Evolutionary conservation across 768 basidiomycete species (phyloP), one percentile per base, ranked within the genome.

Genomic region (Rhodosporidiobolus odoratus): DNA sequence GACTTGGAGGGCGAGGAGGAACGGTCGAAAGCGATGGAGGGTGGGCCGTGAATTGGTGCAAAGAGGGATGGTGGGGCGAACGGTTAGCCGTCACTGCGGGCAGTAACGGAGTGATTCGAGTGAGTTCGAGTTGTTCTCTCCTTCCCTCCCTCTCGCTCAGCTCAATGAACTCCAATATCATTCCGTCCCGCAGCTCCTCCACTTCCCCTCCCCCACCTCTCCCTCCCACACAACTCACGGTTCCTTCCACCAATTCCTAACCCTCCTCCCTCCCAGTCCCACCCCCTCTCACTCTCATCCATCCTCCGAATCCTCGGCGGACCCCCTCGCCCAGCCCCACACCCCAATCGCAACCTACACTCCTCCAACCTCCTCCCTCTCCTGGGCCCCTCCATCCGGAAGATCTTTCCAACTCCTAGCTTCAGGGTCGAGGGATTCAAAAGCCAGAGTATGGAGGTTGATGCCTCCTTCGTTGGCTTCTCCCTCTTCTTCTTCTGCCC

Each of bases 41-140:
- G 2, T 97, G 92, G 92, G 89, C 88, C 66, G 80, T 99, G 52
- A 89, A 89, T 13, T 99, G 94, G 93, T 97, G 94, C 80, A 91
- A 92, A 77, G 96, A 98, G 76, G 84, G 85, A 69, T 96, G 93
- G 80, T 96, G 93, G 93, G 95, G 95, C 3, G 90, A 93, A 77
- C 77, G 95, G 27, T 82, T 97, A 58, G 92, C 92, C 15, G 87
- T 86, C 0, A 85, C 87, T 3, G 85, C 85, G 63, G 93, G 92
- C 2, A 83, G 85, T 2, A 85, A 82, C 67, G 89, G 90, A 0
- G 80, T 86, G 30, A 82, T 97, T 54, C 92, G 95, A 79, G 92
- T 93, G 52, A 63, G 83, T n/a, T n/a, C n/a, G n/a, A n/a, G n/a
- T 69, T 13, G 23, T 34, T 47, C 30, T 8, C 9, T 27, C 25